Percentiles rank a stretch among this genome's conserved stretches.
Conservation (phyloP, 2,329 filamentous ascomycete genomes). For the Colletotrichum tropicale region DNA sequence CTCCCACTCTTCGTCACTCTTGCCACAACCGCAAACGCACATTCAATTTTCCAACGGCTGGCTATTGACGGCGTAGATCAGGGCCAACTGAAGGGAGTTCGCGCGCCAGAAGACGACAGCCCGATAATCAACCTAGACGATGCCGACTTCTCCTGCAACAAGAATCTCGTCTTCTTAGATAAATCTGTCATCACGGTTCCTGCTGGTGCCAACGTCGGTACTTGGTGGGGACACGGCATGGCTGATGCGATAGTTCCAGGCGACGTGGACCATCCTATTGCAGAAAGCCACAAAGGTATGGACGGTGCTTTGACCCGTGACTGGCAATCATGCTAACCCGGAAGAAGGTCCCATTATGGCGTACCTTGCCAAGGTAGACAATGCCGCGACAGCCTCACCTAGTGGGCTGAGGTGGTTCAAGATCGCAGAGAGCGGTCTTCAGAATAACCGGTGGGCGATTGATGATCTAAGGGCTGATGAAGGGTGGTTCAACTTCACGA, state of each 20-base stretch:
- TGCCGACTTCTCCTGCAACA: slow-evolving; percentile 50
- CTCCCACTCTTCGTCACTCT: slow-evolving; percentile 30
- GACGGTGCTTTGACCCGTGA: not conserved
- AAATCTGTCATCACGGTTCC: slow-evolving; percentile 46
- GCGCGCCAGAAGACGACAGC: not conserved
- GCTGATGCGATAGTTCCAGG: slow-evolving; percentile 45
- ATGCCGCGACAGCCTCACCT: slow-evolving; percentile 43
- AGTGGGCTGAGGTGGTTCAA: slow-evolving; percentile 53
- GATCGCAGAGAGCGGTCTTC: slow-evolving; percentile 45
- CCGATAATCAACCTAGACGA: slow-evolving; percentile 50
- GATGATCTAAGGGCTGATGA: slow-evolving; percentile 19
- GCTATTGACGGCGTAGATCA: not conserved
- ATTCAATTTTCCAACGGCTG: slow-evolving; percentile 26
- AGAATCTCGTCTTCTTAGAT: slow-evolving; percentile 34
- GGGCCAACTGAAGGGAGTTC: not conserved
- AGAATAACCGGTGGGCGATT: slow-evolving; percentile 31
- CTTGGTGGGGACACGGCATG: slow-evolving; percentile 54
- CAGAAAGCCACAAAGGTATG: slow-evolving; percentile 48
- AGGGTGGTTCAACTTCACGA: slow-evolving; percentile 37
- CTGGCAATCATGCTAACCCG: not conserved
- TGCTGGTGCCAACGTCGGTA: slow-evolving; percentile 50
- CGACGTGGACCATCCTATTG: slow-evolving; percentile 52
- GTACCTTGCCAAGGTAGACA: slow-evolving; percentile 53
- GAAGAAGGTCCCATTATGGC: slow-evolving; percentile 47
- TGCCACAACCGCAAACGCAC: slow-evolving; percentile 47